A percentile compares a stretch with the other conserved stretches of the same genome.
These are phyloP conservation scores for Cladosporium phlei DNA, from an alignment of 2,329 filamentous ascomycete species.

Conservation along the genomic window DNA sequence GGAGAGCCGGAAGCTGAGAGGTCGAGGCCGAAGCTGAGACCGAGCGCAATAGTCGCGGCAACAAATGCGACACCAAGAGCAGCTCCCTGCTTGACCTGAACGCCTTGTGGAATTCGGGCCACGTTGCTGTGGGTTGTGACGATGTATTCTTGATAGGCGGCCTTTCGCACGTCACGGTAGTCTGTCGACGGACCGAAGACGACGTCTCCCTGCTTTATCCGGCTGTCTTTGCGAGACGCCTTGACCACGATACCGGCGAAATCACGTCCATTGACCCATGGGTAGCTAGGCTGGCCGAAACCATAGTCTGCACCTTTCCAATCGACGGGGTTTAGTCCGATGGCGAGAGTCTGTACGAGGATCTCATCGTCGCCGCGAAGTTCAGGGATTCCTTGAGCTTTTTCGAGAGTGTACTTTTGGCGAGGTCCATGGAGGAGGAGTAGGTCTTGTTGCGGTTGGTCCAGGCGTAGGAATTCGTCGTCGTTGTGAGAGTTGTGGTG, in stretches of 20 bases:
- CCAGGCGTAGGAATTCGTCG: slow-evolving; percentile 30
- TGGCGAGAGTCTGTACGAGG: slow-evolving; percentile 58
- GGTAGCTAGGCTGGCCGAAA: slow-evolving; percentile 63
- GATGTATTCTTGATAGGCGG: slow-evolving; percentile 66
- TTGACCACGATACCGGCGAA: slow-evolving; percentile 61
- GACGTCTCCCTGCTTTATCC: slow-evolving; percentile 54
- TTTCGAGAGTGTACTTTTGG: slow-evolving; percentile 32
- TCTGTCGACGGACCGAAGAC: slow-evolving; percentile 66
- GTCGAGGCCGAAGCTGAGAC: slow-evolving; percentile 65
- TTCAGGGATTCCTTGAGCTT: slow-evolving; percentile 27
- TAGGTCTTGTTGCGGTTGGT: slow-evolving; percentile 30
- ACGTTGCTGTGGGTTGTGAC: slow-evolving; percentile 62
- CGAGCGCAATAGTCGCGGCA: slow-evolving; percentile 61
- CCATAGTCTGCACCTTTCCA: slow-evolving; percentile 67
- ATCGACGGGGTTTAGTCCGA: slow-evolving; percentile 72
- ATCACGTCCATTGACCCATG: slow-evolving; percentile 66
- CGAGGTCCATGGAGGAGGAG: slow-evolving; percentile 33
- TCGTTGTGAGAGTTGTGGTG: slow-evolving; percentile 16
- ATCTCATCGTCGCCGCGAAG: slow-evolving; percentile 47
- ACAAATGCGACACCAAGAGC: slow-evolving; percentile 68
- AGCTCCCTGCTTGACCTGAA: slow-evolving; percentile 53
- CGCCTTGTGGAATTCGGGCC: slow-evolving; percentile 53
- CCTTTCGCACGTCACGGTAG: slow-evolving; percentile 67
- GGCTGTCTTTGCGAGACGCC: slow-evolving; percentile 38
- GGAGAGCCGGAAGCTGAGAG: slow-evolving; percentile 50